A percentile compares a stretch with the other conserved stretches of the same genome.
phyloP scores from a whole-genome alignment of 805 yeast species.

The Brettanomyces custersianus region DNA sequence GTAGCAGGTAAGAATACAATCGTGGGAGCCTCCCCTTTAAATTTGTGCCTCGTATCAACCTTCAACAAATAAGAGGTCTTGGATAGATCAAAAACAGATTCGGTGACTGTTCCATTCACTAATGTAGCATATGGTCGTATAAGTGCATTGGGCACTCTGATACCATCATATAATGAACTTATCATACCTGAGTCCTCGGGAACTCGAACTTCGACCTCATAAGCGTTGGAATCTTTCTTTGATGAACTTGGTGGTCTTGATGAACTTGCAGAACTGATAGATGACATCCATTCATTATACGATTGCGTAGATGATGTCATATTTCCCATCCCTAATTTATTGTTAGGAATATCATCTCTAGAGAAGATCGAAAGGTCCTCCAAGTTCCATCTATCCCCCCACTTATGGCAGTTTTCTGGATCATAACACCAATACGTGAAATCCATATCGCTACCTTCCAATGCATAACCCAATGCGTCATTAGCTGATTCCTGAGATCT shows the following conservation, averaged over 20 bases:
- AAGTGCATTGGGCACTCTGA: conserved; percentile 67
- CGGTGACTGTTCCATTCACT: conserved; percentile 47
- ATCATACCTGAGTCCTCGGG: background rate
- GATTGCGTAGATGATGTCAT: background rate
- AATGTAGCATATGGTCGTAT: conserved; percentile 70
- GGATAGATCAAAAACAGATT: conserved; percentile 51
- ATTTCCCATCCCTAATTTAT: too few relatives aligned
- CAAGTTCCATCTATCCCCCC: conserved; percentile 92
- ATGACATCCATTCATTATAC: conserved; percentile 10
- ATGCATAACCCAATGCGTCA: conserved; percentile 72
- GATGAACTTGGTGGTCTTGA: background rate
- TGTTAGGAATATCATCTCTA: conserved; percentile 37
- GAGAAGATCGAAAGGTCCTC: conserved; percentile 92
- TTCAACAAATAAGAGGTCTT: conserved; percentile 38
- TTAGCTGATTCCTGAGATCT: conserved; percentile 69
- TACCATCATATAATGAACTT: conserved; percentile 32
- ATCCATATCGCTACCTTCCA: conserved; percentile 64
- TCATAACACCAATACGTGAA: conserved; percentile 87
- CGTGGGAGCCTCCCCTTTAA: conserved; percentile 35
- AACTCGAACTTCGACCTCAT: background rate
- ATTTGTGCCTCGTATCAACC: conserved; percentile 24
- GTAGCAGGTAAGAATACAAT: conserved; percentile 59
- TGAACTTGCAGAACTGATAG: background rate
- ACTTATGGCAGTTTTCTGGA: conserved; percentile 59
- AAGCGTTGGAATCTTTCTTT: background rate